Evolutionary conservation across 805 yeast genomes (phyloP), one percentile per base, ranked within the genome.

Genomic region (Clavispora santaluciae): DNA sequence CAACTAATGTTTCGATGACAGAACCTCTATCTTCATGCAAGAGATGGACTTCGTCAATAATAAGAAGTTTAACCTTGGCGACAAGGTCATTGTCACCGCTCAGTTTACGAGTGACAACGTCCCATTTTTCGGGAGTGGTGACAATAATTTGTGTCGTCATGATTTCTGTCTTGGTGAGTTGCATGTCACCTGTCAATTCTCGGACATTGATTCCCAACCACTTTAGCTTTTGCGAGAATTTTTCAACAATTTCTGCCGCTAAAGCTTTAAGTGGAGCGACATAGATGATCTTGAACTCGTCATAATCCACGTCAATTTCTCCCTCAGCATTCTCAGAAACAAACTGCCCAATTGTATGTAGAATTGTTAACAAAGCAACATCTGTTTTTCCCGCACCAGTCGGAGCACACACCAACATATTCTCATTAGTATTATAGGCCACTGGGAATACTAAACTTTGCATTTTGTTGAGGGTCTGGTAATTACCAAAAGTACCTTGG

Each of bases 11-110:
- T 61, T 93, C 99, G 47, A 93, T 87, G 6, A 93, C 99, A 7
- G 97, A 87, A 53, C 99, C 99, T 69, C 99, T 79, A 41, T 93
- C 99, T 75, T 93, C 99, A 54, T 93, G 98, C 39, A 93, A 72
- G 56, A 93, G 69, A 72, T 93, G 99, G 0, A 93, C 98, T 64
- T 93, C 99, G 70, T 93, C 99, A 45, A 93, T 90, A 44, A 93
- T 87, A 42, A 93, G 66, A 11, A 93, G 65, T 59, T 83, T 86
- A 8, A 93, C 95, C 53, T 88, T 89, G 10, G 85, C 79, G 2
- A 87, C 55, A 16, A 51, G 39, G 23, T 49, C 55, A 6, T 47
- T 49, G 39, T 49, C 53, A 39, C 96, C 97, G 50, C 75, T 83
- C 28, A 90, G 83, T 57, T 93, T 93, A 57, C 98, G 77, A 0